Evolutionary conservation across 805 yeast species (phyloP), one percentile per base, ranked within the genome.

Genomic region (Starmerella scarabaei): DNA sequence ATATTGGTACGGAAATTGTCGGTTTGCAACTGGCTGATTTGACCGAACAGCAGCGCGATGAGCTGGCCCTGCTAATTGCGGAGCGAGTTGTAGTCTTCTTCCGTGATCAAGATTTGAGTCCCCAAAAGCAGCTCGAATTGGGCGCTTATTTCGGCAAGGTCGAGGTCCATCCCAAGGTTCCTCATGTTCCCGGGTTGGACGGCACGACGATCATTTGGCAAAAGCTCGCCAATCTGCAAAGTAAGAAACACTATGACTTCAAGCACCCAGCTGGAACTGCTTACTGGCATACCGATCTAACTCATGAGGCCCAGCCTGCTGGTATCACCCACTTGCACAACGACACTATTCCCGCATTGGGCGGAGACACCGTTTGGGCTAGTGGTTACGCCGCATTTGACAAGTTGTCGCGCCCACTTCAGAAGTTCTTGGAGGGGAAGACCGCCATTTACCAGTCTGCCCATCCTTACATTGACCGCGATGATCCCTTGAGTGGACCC

Each of bases 281-380:
- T 9, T 39, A 43, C 33, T 80, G 83, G 81, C 91, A 81, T 59
- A 68, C 81, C 8, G 93, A 81, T 56, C 77, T 78, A 32, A 71
- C 83, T 20, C 80, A 77, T 56, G 91, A 80, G 58, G 67, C 67
- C 37, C 82, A 76, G 54, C 80, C 86, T 11, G 79, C 88, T 12
- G 80, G 80, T 14, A 64, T 71, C 41, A 79, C 93, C 0, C 69
- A 77, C 45, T 75, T 80, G 53, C 65, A 73, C 16, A 73, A 77
- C 41, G 62, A 78, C 36, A 80, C 77, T 43, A 66, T 67, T 27
- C 75, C 76, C 23, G 73, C 67, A 19, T 57, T 54, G 21, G 65
- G 65, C 11, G 78, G 77, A 14, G 78, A 72, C 51, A 73, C 77
- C 3, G 55, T 65, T 14, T 72, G 71, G 66, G 66, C 69, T 23